These are phyloP conservation scores for Globisporangium mamillatum DNA, from an alignment of 352 stramenopile species.

Conservation along the genomic window DNA sequence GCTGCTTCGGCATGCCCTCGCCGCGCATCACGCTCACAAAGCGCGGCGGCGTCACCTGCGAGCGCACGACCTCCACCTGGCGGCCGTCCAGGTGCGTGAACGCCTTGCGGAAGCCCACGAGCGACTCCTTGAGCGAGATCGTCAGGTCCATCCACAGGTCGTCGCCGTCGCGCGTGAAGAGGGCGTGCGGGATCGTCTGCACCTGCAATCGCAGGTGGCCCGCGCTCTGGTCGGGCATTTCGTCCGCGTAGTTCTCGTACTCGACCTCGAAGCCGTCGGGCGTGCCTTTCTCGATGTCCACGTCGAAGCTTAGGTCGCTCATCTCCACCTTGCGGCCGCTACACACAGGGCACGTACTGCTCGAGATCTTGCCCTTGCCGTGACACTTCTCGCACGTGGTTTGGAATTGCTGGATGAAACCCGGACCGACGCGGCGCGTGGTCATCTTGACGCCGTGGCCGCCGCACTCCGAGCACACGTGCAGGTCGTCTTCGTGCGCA, in stretches of 20 bases:
- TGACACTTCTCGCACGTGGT: constrained; percentile 88
- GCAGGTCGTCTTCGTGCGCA: constrained; percentile 89
- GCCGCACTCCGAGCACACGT: constrained; percentile 91
- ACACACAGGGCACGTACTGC: constrained; percentile 89
- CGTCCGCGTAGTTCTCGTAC: constrained; percentile 91
- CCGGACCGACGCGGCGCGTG: constrained; percentile 63
- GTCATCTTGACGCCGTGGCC: constrained; percentile 92
- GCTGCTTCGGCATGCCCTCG: constrained; percentile 95
- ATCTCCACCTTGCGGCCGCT: constrained; percentile 86
- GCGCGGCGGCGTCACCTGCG: constrained; percentile 89
- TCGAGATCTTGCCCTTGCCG: constrained; percentile 91
- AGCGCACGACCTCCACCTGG: constrained; percentile 83
- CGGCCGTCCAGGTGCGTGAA: constrained; percentile 94
- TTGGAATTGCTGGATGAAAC: constrained; percentile 90
- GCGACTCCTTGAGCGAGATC: constrained; percentile 93
- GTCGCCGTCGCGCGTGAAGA: constrained; percentile 93
- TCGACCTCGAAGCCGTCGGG: constrained; percentile 91
- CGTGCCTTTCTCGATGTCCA: constrained; percentile 94
- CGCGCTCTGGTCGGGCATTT: constrained; percentile 86
- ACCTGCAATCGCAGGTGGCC: constrained; percentile 94
- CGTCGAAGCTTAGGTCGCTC: constrained; percentile 94
- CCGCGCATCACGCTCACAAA: constrained; percentile 87
- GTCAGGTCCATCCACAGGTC: constrained; percentile 95
- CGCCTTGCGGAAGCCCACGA: constrained; percentile 91
- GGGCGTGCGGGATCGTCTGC: constrained; percentile 72